These are phyloP conservation scores for Umbilicus rupestris DNA, from an alignment of 164 flowering plant genomes.

Conservation along the genomic window DNA sequence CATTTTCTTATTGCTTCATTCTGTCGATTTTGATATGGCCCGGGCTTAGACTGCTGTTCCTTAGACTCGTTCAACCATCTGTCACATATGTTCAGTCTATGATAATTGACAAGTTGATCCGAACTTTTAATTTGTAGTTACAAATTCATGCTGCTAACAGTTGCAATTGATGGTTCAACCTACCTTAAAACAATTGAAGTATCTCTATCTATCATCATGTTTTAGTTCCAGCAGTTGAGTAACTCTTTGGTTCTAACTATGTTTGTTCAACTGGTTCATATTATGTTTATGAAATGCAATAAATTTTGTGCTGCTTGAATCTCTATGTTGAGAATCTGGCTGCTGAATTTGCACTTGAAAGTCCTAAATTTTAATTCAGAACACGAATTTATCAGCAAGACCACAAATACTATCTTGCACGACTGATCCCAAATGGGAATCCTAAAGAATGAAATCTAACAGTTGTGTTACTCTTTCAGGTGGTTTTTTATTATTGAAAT, in stretches of 20 bases:
- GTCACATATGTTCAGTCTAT: no score
- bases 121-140: no score
- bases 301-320: background rate
- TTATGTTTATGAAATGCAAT: background rate
- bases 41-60: no score
- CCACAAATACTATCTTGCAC: background rate
- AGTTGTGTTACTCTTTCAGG: background rate
- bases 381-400: background rate
- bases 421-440: background rate
- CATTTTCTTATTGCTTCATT: no score
- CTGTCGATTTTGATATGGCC: no score
- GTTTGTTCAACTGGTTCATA: background rate
- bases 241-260: background rate
- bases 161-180: no score
- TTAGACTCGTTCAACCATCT: no score
- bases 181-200: background rate
- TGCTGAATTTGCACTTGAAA: background rate
- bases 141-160: no score
- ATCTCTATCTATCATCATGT: background rate
- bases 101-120: no score
- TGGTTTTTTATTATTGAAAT: background rate
- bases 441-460: background rate
- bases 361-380: background rate
- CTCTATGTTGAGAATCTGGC: background rate
- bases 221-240: background rate